Evolutionary conservation across 345 rosid genomes (phyloP), one percentile per base, ranked within the genome.

Genomic region (Bruguiera parviflora): DNA sequence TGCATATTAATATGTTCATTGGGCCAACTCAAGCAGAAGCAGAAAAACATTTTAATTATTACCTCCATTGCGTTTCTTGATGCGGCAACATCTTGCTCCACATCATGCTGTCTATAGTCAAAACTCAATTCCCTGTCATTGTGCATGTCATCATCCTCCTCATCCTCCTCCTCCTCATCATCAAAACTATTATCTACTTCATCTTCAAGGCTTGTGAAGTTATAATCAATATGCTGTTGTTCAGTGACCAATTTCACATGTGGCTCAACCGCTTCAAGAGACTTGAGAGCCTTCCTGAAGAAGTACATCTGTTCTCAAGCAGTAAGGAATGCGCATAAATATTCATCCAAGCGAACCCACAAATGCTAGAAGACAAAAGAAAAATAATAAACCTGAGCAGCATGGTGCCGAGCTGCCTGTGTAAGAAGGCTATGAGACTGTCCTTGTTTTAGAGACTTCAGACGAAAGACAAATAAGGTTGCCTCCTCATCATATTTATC

Each of bases 371-470:
- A 21, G 11, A 1, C 4, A 9, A 65, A 28, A 63, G 33, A 27
- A 24, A 53, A 70, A 61, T 49, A 75, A 61, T 47, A 71, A 71
- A 96, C 99, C 95, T 96, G 99, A 71, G 99, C 99, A 65, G 97
- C 91, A 78, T 96, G 92, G 82, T 96, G 99, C 35, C 96, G 94
- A 53, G 90, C 88, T 63, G 92, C 97, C 79, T 92, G 99, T 31
- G 96, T 92, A 19, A 96, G 85, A 77, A 96, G 94, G 83, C 98
- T 92, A 47, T 91, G 88, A 58, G 88, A 85, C 73, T 90, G 98
- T 63, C 96, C 98, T 84, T 88, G 91, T 75, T 96, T 96, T 71
- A 96, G 85, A 32, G 99, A 96, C 76, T 96, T 92, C 80, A 96
- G 63, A 58, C 99, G 87, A 65, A 96, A 96, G 66, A 86, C 87